Evolutionary conservation across 139 green algal genomes (phyloP).

Genomic region (Yamagishiella unicocca): DNA sequence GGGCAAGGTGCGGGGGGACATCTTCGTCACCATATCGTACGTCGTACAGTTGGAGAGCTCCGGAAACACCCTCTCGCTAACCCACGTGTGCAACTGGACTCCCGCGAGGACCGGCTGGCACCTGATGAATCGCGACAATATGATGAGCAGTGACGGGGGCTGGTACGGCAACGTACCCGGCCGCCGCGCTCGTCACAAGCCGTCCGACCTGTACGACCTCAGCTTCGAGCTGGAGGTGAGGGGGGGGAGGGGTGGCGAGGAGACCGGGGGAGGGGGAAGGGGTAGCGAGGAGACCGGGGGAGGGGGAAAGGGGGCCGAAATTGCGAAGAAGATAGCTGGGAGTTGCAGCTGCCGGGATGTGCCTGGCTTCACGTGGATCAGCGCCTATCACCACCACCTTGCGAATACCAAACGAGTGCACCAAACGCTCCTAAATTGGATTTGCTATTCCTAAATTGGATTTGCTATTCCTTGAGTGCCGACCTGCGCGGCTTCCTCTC

Average conservation of each 20-base stretch:
- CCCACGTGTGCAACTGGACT: conserved; percentile 36
- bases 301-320: no score
- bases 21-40: conserved; percentile 40
- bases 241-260: background rate
- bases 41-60: conserved; percentile 20
- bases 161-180: conserved; percentile 1
- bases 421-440: no score
- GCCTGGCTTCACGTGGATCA: no score
- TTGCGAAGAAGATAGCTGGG: no score
- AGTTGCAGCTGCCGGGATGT: no score
- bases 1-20: conserved; percentile 24
- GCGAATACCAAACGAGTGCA: no score
- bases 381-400: no score
- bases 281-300: no score
- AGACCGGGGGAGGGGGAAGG: background rate
- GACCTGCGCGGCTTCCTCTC: no score
- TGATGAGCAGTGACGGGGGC: background rate
- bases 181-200: background rate
- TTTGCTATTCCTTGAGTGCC: no score
- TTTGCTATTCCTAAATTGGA: no score
- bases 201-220: conserved; percentile 35
- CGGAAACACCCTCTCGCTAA: conserved; percentile 22
- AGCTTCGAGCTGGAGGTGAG: conserved; percentile 41
- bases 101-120: background rate
- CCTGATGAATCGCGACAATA: background rate